Evolutionary conservation across 2,329 filamentous ascomycete species (phyloP), one percentile per base, ranked within the genome.

Genomic region (Nemania sp.): DNA sequence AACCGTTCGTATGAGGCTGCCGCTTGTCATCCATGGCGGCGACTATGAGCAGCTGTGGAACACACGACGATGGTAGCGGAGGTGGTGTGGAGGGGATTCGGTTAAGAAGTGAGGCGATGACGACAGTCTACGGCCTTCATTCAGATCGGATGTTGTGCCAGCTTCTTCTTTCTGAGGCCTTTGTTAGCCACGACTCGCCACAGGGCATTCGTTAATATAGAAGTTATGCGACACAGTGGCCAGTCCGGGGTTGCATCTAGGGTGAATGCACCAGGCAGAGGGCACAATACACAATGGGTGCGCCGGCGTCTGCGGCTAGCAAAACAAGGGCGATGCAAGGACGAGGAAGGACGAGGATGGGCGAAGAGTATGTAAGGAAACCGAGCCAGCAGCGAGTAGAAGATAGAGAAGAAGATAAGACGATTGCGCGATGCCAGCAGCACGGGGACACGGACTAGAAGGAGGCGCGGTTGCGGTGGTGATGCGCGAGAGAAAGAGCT

Each of bases 1-100:
- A 73, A 67, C 79, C 78, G 68, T 79, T 82, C 61, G 73, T 72
- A 45, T 60, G 60, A 7, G 62, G 37, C 39, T 67, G 68, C 11
- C 54, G 55, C 50, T 65, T 69, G 43, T 60, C 65, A 62, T 69
- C 62, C 49, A 57, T 64, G 34, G 57, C 52, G 65, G 60, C 61
- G 34, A 45, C 54, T 48, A 58, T 53, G 5, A 20, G 12, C 29
- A 20, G 58, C 20, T 12, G 25, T n/a, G 40, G 35, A n/a, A 15
- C 34, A 20, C 45, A 17, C 15, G 32, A 12, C 20, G 21, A n/a
- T 57, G 18, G 42, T 45, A 45, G 42, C 18, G 47, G 51, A 40
- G 7, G 34, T 37, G 47, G 21, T 48, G 18, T 37, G 51, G 49
- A 57, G 52, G 35, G 45, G 37, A 39, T 37, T 50, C 39, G 47